Percentiles rank a stretch among this genome's conserved stretches.
These are phyloP conservation scores for Aechmea fasciata DNA, from an alignment of 176 grass and related monocot species.

Conservation along the genomic window DNA sequence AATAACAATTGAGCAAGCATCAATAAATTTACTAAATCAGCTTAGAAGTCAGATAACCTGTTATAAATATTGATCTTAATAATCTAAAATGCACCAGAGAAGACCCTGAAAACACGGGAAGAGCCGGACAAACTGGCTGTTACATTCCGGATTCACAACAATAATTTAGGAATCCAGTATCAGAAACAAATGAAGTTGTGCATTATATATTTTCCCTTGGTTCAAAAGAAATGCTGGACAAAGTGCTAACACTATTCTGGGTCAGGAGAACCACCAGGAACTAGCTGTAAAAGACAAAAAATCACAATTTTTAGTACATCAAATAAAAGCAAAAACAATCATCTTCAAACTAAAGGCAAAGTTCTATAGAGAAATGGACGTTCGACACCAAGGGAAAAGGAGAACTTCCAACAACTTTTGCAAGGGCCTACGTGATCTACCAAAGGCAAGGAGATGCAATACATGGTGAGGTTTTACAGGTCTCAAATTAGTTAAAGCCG, in stretches of 20 bases:
- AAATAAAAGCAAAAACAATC: background rate
- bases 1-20: too few relatives aligned
- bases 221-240: background rate
- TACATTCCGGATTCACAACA: background rate
- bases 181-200: background rate
- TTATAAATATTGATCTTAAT: too few relatives aligned
- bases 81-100: background rate
- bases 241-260: slow-evolving; percentile 32
- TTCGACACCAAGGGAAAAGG: background rate
- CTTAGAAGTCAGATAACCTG: too few relatives aligned
- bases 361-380: too few relatives aligned
- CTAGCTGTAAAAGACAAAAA: slow-evolving; percentile 40
- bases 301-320: slow-evolving; percentile 18
- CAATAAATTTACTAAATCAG: too few relatives aligned
- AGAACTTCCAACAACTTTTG: background rate
- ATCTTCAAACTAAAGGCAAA: background rate
- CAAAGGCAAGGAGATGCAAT: background rate
- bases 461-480: background rate
- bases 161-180: background rate
- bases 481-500: background rate
- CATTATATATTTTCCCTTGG: background rate
- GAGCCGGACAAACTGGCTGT: background rate
- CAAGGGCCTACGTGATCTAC: background rate
- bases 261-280: slow-evolving; percentile 93
- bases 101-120: background rate